Conservation (phyloP, 768 basidiomycete species). For the Suillus paluster region DNA sequence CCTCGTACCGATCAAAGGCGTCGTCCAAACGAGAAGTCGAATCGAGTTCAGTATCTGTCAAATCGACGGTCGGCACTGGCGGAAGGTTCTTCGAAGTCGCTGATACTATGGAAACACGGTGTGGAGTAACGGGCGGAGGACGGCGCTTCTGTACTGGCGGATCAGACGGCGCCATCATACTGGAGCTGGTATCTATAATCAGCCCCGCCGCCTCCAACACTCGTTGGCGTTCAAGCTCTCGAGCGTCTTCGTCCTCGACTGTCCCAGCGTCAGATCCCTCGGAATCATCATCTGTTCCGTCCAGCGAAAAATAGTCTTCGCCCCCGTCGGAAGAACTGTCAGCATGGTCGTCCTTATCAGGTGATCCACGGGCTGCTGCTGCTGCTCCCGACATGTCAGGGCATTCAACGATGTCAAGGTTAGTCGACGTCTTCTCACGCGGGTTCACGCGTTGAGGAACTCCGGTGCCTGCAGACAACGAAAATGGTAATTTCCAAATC, state of each 20-base stretch:
- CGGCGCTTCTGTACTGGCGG: constrained; percentile 27
- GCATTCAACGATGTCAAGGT: neutral
- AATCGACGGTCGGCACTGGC: constrained; percentile 44
- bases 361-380: neutral
- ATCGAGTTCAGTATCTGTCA: constrained; percentile 30
- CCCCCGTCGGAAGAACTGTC: constrained; percentile 37
- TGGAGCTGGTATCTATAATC: constrained; percentile 58
- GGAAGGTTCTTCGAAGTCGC: constrained; percentile 55
- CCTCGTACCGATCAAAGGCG: constrained; percentile 88
- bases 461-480: constrained; percentile 5
- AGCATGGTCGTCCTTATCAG: neutral
- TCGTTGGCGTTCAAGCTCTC: constrained; percentile 75
- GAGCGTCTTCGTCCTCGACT: constrained; percentile 53
- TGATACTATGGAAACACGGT: constrained; percentile 17
- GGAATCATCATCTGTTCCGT: constrained; percentile 19
- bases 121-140: constrained; percentile 29
- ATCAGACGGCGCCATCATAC: constrained; percentile 50
- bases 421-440: neutral
- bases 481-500: constrained; percentile 15
- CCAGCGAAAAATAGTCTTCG: constrained; percentile 37
- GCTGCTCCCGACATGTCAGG: no score
- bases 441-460: neutral
- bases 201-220: constrained; percentile 91
- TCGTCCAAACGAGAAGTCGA: constrained; percentile 65
- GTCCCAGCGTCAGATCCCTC: constrained; percentile 27